Percentiles rank a stretch among this genome's conserved stretches.
Conservation (phyloP, 176 grass and related monocot species). For the Eremochloa ophiuroides region DNA sequence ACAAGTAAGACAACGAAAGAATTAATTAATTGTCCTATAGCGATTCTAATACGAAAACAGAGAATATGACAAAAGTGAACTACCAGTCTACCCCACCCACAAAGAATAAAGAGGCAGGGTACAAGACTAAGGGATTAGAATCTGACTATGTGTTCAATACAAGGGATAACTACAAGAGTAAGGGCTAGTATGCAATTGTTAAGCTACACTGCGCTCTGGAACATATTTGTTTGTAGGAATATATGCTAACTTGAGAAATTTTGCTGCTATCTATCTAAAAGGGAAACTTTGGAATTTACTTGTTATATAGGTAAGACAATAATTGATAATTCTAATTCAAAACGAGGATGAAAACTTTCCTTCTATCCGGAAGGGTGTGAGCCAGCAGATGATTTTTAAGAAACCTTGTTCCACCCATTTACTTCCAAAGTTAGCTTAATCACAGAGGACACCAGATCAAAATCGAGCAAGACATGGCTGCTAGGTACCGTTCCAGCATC, state of each 20-base stretch:
- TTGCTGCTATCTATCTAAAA: not conserved
- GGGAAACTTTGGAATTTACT: not conserved
- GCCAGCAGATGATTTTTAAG: not conserved
- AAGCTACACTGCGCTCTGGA: not conserved
- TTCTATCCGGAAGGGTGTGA: not conserved
- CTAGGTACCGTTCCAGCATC: not conserved
- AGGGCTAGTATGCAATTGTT: not conserved
- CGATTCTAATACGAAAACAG: too few relatives aligned
- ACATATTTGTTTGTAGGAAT: not conserved
- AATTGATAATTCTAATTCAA: too few relatives aligned
- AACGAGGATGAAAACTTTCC: not conserved
- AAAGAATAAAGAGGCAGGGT: not conserved
- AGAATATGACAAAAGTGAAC: not conserved
- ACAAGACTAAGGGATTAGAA: not conserved
- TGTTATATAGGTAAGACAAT: not conserved
- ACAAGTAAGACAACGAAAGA: constrained; percentile 1
- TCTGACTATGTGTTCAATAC: not conserved
- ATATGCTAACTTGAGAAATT: not conserved
- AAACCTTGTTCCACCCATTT: not conserved
- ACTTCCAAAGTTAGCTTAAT: not conserved
- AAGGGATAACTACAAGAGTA: not conserved
- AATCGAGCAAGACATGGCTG: not conserved
- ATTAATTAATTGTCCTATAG: too few relatives aligned
- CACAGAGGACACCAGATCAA: not conserved
- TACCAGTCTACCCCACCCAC: not conserved